Evolutionary conservation across 768 basidiomycete genomes (phyloP), one percentile per base, ranked within the genome.

Genomic region (Boletus insuetus): DNA sequence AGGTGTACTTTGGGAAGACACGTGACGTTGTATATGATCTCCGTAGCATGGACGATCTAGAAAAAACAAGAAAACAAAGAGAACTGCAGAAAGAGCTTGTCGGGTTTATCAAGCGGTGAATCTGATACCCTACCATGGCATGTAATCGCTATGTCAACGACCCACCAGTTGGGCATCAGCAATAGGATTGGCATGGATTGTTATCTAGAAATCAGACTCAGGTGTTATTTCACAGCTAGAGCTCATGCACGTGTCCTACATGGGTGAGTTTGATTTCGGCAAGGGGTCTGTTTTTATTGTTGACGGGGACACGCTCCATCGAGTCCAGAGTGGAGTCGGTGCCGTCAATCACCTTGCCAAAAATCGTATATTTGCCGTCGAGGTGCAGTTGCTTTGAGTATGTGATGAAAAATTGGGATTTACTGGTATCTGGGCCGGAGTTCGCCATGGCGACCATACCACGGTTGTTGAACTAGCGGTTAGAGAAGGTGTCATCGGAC

Each of bases 391-490:
- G 96, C 69, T 98, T 98, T 3, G 88, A 77, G 68, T 98, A 98
- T 4, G 91, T 85, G 65, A 94, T 80, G 69, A 93, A 93, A 70
- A 93, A 93, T 68, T 94, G 90, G 42, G 79, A 87, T 73, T 96
- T 98, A 77, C 98, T 99, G 34, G 89, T 84, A 69, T 97, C 92
- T 11, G 86, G 86, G 1, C 97, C 97, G 9, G 91, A 87, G 73
- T 98, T 99, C 52, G 97, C 97, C 95, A 98, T 98, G 29, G 97
- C 97, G 16, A 98, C 87, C 60, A 98, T 81, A 17, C 97, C 97
- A 57, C 97, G 85, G 49, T 85, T 78, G 71, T 98, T 98, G 77
- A 99, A 98, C 96, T 98, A 67, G 24, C 24, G 39, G 16, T 4
- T 8, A 29, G 32, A 34, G 32, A 34, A 34, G 32, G 12, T 34